These are phyloP conservation scores for Caloboletus firmus DNA, from an alignment of 1,284 basidiomycete species.

Conservation along the genomic window DNA sequence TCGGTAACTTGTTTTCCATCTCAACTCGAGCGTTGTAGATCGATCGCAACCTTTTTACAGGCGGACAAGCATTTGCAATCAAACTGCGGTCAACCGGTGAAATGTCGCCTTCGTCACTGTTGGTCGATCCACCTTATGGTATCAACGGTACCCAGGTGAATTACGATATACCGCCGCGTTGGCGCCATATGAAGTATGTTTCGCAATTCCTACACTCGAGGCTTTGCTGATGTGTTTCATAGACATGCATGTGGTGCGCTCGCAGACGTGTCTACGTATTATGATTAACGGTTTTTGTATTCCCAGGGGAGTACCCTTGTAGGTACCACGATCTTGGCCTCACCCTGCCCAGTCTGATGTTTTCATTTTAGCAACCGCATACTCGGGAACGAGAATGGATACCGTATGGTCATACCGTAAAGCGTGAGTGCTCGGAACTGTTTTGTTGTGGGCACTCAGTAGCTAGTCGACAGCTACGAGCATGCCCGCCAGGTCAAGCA, in stretches of 20 bases:
- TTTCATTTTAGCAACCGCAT: constrained; percentile 21
- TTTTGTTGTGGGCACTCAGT: background rate
- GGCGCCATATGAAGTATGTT: constrained; percentile 49
- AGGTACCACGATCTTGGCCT: background rate
- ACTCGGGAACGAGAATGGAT: constrained; percentile 45
- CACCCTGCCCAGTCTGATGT: background rate
- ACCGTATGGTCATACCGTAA: constrained; percentile 55
- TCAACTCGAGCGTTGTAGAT: constrained; percentile 19
- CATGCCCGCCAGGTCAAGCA: constrained; percentile 56
- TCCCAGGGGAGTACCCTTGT: constrained; percentile 30
- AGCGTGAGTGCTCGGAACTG: constrained; percentile 28
- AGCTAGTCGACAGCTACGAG: constrained; percentile 38
- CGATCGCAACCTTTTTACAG: constrained; percentile 28
- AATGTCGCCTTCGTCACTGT: constrained; percentile 43
- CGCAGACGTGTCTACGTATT: background rate
- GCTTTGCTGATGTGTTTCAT: constrained; percentile 2
- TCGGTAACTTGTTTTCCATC: constrained; percentile 40
- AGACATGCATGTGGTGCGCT: constrained; percentile 46
- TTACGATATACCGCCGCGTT: constrained; percentile 38
- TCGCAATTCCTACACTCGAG: background rate
- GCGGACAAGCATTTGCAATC: constrained; percentile 50
- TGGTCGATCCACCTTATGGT: constrained; percentile 48
- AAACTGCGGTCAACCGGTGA: constrained; percentile 48
- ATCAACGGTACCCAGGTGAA: constrained; percentile 37
- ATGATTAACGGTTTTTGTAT: background rate